Evolutionary conservation across 768 basidiomycete genomes (phyloP), one percentile per base, ranked within the genome.

Genomic region (Neoboletus magnificus): DNA sequence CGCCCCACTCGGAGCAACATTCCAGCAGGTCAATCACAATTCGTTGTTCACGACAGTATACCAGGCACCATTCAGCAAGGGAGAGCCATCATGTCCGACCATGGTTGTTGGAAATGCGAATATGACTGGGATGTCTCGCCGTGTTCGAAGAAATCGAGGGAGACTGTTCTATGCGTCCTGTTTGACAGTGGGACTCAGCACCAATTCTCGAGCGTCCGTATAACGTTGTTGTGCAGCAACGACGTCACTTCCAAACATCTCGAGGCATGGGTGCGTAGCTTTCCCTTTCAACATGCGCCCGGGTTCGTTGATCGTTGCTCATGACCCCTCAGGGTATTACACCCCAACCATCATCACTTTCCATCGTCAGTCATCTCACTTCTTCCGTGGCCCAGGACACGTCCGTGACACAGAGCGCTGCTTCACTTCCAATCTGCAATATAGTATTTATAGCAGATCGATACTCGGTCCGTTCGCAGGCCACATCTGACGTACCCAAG

Each of bases 141-240:
- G 25, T 4, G 5, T 20, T 35, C 16, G 15, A 20, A 4, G 9
- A 3, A 15, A 25, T 20, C 33, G 20, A 48, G 35, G 29, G 9
- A 47, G 29, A 62, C 36, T 16, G 39, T 50, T 3, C 29, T 58
- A 25, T 45, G 35, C 4, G 23, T 43, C 49, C 36, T 58, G 10
- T 54, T 62, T 23, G 56, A 58, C 29, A 5, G 11, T 12, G 41
- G 32, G 0, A 22, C 58, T 30, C 59, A 55, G 32, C 27, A 20
- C 15, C 59, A 32, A 22, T 55, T 59, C 46, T 51, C 58, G 16
- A 27, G 47, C 29, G 36, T 55, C 6, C 44, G 40, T 20, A 33
- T 60, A 3, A 54, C 48, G 20, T n/a, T 60, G 48, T n/a, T 50
- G 32, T 48, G 2, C 22, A 44, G 46, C 35, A 36, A 33, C 57